Base-by-base conservation (phyloP, 805 yeast genomes). In the Wickerhamiella occidentalis region DNA sequence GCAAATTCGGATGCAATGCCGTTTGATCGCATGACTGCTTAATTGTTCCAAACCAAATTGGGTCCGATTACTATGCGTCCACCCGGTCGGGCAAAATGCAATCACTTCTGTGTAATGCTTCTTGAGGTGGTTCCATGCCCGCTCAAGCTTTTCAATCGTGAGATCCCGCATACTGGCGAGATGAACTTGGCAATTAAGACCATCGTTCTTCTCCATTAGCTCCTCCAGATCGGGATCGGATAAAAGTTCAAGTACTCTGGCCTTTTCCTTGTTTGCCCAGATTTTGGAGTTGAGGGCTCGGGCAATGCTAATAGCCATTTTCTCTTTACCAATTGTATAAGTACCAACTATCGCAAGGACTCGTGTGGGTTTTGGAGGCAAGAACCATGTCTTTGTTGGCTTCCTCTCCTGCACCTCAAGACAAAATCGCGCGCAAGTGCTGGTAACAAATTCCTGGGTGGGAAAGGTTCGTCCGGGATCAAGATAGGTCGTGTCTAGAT, bases 311-410 rank as follows among this genome's bases (percentile, higher is more conserved):
- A 85, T 64, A 0, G 95, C 96, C 25, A 92, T 62, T 51, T 81
- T 76, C 61, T 92, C 98, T 61, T 92, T 92, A 2, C 98, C 98
- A 35, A 92, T 87, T 1, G 88, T 76, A 63, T 92, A 92, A 0
- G 95, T 80, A 0, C 97, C 97, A 13, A 92, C 79, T 8, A 84
- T 67, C 7, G 80, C 74, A 52, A 84, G 64, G 52, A 73, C 70
- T 50, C 71, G 69, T 50, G 51, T 36, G n/a, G 56, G 55, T 3
- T 50, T 51, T 6, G 45, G 49, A 15, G 22, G n/a, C 23, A 49
- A 36, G 52, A 55, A 62, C 54, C 42, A 56, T 42, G 52, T 51
- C 54, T 52, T 54, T 59, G 66, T 15, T 48, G 58, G 18, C 6
- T 53, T 50, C 38, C 67, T 62, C 1, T 60, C 52, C 1, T 69